These are phyloP conservation scores for Magnolia sinica DNA, from an alignment of 164 flowering plant species.

Conservation along the genomic window DNA sequence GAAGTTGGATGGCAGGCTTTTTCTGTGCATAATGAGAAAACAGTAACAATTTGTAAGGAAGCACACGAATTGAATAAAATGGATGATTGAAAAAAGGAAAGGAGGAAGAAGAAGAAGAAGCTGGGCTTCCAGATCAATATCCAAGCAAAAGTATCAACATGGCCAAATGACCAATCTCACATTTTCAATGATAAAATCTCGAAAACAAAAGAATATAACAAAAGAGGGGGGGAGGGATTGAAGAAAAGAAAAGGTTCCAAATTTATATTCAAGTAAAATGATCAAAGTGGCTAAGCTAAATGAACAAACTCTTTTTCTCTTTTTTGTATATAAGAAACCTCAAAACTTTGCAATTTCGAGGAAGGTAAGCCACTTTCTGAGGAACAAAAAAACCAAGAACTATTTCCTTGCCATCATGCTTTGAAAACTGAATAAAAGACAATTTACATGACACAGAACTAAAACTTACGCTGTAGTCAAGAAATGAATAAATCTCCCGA, in stretches of 20 bases:
- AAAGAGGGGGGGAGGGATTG: not conserved
- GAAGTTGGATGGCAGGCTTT: slow-evolving; percentile 2
- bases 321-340: too few species aligned
- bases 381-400: not conserved
- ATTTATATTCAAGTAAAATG: not conserved
- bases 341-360: too few species aligned
- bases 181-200: not conserved
- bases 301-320: too few species aligned
- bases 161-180: not conserved
- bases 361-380: not conserved
- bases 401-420: not conserved
- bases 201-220: not conserved
- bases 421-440: not conserved
- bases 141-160: too few species aligned
- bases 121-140: not conserved
- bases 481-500: slow-evolving; percentile 76
- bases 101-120: not conserved
- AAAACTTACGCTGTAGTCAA: slow-evolving; percentile 80
- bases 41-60: not conserved
- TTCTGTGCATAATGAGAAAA: not conserved
- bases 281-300: not conserved
- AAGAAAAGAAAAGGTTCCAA: not conserved
- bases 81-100: not conserved
- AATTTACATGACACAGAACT: not conserved
- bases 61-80: not conserved